These are phyloP conservation scores for Saccharomycopsis fodiens DNA, from an alignment of 805 yeast species.

Conservation along the genomic window DNA sequence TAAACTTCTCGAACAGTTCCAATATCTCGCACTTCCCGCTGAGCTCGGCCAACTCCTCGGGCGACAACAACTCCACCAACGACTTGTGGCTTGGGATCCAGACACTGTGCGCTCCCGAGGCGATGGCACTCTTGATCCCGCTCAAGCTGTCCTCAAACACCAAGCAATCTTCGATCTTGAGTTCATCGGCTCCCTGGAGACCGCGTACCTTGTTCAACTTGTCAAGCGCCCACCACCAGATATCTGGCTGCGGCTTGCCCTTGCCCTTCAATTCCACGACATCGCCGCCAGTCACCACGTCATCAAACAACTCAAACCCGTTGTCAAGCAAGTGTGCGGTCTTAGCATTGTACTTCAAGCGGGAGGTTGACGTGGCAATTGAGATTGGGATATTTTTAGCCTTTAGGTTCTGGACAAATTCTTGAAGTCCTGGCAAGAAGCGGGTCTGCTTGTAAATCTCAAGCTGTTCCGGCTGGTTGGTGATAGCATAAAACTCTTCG, in stretches of 20 bases:
- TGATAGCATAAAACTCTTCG: background rate
- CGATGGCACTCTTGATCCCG: constrained; percentile 76
- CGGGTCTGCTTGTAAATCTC: background rate
- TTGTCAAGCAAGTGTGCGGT: constrained; percentile 53
- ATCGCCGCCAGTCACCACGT: constrained; percentile 82
- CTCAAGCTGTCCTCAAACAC: constrained; percentile 94
- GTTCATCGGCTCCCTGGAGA: constrained; percentile 33
- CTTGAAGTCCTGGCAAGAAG: constrained; percentile 67
- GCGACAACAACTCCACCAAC: background rate
- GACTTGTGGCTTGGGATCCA: constrained; percentile 73
- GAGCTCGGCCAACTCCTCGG: background rate
- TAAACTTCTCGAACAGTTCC: background rate
- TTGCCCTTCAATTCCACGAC: constrained; percentile 69
- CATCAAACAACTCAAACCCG: constrained; percentile 55
- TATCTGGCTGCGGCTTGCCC: constrained; percentile 91
- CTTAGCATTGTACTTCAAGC: constrained; percentile 54
- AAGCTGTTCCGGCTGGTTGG: background rate
- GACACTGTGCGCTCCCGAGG: constrained; percentile 77
- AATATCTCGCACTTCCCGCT: background rate
- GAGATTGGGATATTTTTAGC: constrained; percentile 60
- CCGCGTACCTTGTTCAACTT: constrained; percentile 46
- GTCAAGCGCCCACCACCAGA: constrained; percentile 75
- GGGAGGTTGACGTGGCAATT: constrained; percentile 77
- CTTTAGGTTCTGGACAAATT: constrained; percentile 41
- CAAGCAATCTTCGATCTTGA: constrained; percentile 69